Percentiles rank a stretch among this genome's conserved stretches.
These are phyloP conservation scores for Aphanomyces euteiches DNA, from an alignment of 352 stramenopile species.

Conservation along the genomic window DNA sequence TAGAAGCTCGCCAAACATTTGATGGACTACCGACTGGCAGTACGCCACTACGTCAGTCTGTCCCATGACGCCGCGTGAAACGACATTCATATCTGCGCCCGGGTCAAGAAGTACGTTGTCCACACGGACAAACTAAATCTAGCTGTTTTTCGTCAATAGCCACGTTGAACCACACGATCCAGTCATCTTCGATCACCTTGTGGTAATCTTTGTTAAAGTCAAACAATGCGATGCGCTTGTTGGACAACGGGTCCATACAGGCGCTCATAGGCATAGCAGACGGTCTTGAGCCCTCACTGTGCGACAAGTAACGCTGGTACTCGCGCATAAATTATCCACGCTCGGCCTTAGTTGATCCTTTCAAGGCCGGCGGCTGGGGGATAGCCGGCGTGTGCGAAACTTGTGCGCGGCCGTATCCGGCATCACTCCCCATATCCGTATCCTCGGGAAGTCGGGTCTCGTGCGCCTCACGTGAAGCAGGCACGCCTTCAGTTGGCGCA, in stretches of 20 bases:
- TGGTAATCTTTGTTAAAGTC: conserved; percentile 14
- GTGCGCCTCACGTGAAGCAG: too few species aligned
- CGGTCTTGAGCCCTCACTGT: conserved; percentile 4
- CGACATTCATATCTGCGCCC: too few species aligned
- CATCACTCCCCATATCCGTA: conserved; percentile 9
- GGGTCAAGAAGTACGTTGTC: too few species aligned
- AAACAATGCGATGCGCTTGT: conserved; percentile 21
- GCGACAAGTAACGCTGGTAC: conserved; percentile 9
- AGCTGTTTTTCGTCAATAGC: conserved; percentile 11
- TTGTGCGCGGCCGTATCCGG: too few species aligned
- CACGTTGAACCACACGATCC: conserved; percentile 25
- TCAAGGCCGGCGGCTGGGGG: conserved; percentile 6
- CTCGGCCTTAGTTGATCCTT: conserved; percentile 21
- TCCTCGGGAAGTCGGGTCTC: too few species aligned
- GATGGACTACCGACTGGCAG: too few species aligned
- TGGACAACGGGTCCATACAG: too few species aligned
- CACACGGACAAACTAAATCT: too few species aligned
- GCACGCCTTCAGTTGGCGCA: too few species aligned
- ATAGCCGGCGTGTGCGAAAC: conserved; percentile 14
- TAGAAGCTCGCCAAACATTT: too few species aligned
- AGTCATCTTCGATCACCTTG: conserved; percentile 19
- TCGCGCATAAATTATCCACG: conserved; percentile 20
- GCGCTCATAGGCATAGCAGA: conserved; percentile 17
- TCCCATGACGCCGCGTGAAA: too few species aligned
- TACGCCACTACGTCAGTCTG: too few species aligned